Evolutionary conservation across 2,329 filamentous ascomycete genomes (phyloP), one percentile per base, ranked within the genome.

Genomic region (Aspergillus fructus): DNA sequence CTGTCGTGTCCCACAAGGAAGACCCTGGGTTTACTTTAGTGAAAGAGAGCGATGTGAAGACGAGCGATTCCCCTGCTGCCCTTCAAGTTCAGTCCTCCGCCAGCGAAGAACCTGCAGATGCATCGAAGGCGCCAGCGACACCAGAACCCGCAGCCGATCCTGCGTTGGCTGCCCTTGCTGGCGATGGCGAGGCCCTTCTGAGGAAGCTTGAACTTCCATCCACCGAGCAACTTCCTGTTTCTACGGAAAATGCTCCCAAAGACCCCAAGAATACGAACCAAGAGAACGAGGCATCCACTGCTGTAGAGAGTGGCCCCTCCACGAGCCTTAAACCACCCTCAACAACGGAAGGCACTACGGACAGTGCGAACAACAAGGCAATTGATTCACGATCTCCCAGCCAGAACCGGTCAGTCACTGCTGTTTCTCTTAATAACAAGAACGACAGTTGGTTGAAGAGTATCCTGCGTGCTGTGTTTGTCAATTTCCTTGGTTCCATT

Each of bases 221-320:
- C 11, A 67, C 68, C 19, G 68, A 72, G 30, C 64, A 69, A 40
- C 49, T 70, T 42, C 52, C 65, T 27, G 53, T 64, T 21, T 59
- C 60, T 93, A 91, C 53, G 89, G 58, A 52, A n/a, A 52, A 46
- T 23, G 34, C 56, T 24, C 59, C 62, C 9, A 58, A 51, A 30
- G 45, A 62, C 23, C 33, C 53, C 13, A 52, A 60, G 49, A 58
- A 61, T 54, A 57, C 53, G 30, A 50, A 51, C 39, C 58, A 55
- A 41, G 53, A 59, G 56, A 46, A 62, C 37, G 49, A 64, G 42
- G 34, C 52, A 13, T 30, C 56, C 13, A 50, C 58, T 41, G 40
- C 50, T 19, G 19, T 42, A 12, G 43, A 48, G 43, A 47, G 49
- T 60, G 48, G 50, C 43, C 27, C 51, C 58, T 53, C 49, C 12